These are phyloP conservation scores for Simmondsia chinensis DNA, from an alignment of 148 eudicot genomes.

Conservation along the genomic window DNA sequence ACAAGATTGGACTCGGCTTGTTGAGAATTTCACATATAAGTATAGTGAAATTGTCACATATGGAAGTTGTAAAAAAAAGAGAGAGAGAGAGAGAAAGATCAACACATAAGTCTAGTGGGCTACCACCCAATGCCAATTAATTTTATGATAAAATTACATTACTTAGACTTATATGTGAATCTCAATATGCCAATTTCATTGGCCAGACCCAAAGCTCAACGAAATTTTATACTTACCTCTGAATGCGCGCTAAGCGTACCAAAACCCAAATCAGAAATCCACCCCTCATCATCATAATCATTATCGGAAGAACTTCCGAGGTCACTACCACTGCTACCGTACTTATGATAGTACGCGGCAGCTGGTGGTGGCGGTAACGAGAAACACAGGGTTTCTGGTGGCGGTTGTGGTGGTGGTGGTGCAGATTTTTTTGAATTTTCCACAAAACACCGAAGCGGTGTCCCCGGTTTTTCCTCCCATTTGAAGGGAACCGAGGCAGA, in stretches of 20 bases:
- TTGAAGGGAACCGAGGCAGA: slow-evolving; percentile 59
- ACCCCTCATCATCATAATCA: slow-evolving; percentile 24
- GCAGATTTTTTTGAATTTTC: slow-evolving; percentile 13
- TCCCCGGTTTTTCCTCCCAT: slow-evolving; percentile 96
- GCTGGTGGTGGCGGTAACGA: slow-evolving; percentile 29
- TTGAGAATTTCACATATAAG: too few species aligned
- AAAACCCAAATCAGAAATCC: slow-evolving; percentile 30
- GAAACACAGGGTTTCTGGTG: slow-evolving; percentile 10
- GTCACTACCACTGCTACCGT: slow-evolving; percentile 8
- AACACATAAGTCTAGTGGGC: too few species aligned
- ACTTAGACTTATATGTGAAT: too few species aligned
- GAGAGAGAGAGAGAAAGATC: too few species aligned
- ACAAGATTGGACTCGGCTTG: too few species aligned
- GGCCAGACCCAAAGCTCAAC: slow-evolving; percentile 23
- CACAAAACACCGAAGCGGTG: slow-evolving; percentile 48
- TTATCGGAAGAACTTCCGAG: slow-evolving; percentile 13
- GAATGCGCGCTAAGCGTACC: slow-evolving; percentile 25
- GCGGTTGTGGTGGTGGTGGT: slow-evolving; percentile 3
- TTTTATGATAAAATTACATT: too few species aligned
- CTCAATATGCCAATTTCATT: slow-evolving; percentile 8
- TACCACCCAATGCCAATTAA: too few species aligned
- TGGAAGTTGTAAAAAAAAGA: too few species aligned
- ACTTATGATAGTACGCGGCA: slow-evolving; percentile 18
- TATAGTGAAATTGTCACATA: too few species aligned
- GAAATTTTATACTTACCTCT: slow-evolving; percentile 16